phyloP scores from a whole-genome alignment of 2,329 filamentous ascomycete genomes.

The Diaporthe eres region DNA sequence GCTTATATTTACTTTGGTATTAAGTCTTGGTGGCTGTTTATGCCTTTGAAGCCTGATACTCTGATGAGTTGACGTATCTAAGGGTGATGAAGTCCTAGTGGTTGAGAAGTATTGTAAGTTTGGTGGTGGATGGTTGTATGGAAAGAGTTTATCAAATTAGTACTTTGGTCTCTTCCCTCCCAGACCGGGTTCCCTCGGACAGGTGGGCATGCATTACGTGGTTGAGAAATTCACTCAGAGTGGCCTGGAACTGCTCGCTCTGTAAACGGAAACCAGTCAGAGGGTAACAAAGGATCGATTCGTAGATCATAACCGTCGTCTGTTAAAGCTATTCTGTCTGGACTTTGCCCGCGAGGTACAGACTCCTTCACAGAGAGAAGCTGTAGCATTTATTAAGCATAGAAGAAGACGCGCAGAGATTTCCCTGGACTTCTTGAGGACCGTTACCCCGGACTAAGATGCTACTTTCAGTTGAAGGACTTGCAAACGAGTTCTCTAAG shows the following conservation, averaged over 20 bases:
- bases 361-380: not conserved
- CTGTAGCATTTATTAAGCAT: not conserved
- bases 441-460: not conserved
- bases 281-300: not conserved
- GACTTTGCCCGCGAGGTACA: not conserved
- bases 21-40: too few species aligned
- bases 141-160: too few species aligned
- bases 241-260: not conserved
- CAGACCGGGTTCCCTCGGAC: not conserved
- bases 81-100: too few species aligned
- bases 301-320: not conserved
- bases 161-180: too few species aligned
- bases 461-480: too few species aligned
- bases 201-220: not conserved
- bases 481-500: not conserved
- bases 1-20: too few species aligned
- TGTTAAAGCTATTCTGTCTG: not conserved
- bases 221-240: not conserved
- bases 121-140: too few species aligned
- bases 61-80: too few species aligned
- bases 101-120: too few species aligned
- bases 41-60: too few species aligned
- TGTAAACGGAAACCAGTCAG: not conserved
- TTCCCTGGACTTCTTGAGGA: not conserved
- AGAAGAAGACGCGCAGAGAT: not conserved